Conservation (phyloP, 371 early-diverging fungal genomes). For the Actinomucor elegans region DNA sequence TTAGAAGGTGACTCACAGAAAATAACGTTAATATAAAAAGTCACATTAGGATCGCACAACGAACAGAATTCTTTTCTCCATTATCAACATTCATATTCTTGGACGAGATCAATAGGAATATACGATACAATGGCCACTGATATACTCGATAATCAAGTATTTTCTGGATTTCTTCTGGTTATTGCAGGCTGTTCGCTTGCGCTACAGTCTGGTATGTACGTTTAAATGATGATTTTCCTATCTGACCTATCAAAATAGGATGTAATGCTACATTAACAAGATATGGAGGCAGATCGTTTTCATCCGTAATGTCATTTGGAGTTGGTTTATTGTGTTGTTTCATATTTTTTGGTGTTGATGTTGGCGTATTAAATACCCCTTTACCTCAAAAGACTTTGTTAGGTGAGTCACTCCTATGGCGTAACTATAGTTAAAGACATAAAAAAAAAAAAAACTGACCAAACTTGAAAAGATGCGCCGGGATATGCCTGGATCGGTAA, state of each 20-base stretch:
- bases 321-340: constrained; percentile 21
- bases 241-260: constrained; percentile 10
- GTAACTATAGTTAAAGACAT: too few relatives aligned
- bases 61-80: neutral
- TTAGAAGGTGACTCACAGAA: neutral
- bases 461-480: constrained; percentile 21
- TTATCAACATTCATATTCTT: neutral
- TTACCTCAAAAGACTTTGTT: constrained; percentile 14
- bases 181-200: constrained; percentile 17
- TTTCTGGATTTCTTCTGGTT: constrained; percentile 13
- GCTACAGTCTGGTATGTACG: constrained; percentile 14
- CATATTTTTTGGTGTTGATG: constrained; percentile 34
- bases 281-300: constrained; percentile 29
- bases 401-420: too few relatives aligned
- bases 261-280: constrained; percentile 28
- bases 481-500: constrained; percentile 38
- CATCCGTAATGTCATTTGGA: constrained; percentile 26
- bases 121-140: neutral
- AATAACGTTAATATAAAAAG: neutral
- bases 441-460: too few relatives aligned
- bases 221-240: neutral
- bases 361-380: constrained; percentile 19
- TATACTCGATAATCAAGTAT: constrained; percentile 10
- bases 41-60: neutral
- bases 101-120: neutral